phyloP scores from a whole-genome alignment of 345 rosid genomes.

The Alliaria petiolata region DNA sequence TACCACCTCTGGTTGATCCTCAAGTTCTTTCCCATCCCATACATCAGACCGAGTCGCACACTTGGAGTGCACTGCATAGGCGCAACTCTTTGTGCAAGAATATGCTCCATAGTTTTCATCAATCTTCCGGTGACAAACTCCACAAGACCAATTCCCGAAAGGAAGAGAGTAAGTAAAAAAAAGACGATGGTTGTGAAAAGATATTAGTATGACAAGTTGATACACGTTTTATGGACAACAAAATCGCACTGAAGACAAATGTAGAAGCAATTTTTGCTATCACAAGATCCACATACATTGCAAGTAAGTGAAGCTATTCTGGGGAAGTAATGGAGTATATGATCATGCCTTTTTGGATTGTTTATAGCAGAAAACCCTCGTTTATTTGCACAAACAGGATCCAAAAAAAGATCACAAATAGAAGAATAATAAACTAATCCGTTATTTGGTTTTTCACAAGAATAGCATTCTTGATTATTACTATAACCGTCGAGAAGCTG shows the following conservation, averaged over 20 bases:
- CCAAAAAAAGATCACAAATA: neutral
- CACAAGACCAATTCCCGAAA: neutral
- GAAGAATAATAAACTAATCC: neutral
- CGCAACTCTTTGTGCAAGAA: neutral
- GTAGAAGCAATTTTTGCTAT: neutral
- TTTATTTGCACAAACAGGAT: neutral
- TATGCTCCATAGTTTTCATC: neutral
- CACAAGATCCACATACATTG: neutral
- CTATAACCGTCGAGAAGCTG: neutral
- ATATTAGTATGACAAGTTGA: neutral
- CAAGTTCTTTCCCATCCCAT: neutral
- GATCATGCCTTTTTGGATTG: conserved; percentile 6
- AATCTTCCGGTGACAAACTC: neutral
- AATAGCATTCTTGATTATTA: neutral
- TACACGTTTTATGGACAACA: neutral
- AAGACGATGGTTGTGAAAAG: conserved; percentile 1
- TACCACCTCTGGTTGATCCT: neutral
- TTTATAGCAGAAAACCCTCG: neutral
- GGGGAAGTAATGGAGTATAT: neutral
- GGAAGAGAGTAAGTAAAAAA: neutral
- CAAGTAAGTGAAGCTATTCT: neutral
- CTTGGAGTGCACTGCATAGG: neutral
- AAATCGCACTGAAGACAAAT: neutral
- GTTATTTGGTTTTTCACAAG: neutral
- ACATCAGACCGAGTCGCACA: neutral